Evolutionary conservation across 169 alveolate species (phyloP).

Genomic region (Plasmodium relictum): DNA sequence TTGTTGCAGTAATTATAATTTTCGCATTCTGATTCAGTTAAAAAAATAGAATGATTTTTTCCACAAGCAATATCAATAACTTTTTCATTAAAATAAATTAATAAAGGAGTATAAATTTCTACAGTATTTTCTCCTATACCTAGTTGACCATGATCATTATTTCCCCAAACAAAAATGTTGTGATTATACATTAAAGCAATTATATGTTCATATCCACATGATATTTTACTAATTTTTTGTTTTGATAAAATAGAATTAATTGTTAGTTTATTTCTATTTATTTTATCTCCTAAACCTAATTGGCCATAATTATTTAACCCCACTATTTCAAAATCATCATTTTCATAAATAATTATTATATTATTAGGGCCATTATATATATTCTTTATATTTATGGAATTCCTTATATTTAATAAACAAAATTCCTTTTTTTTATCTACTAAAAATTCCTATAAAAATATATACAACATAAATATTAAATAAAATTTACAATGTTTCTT

Average conservation of each 20-base stretch:
- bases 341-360: conserved; percentile 51
- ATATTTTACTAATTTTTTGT: conserved; percentile 83
- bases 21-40: conserved; percentile 35
- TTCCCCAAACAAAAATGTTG: conserved; percentile 95
- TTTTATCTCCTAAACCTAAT: conserved; percentile 71
- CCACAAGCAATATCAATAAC: conserved; percentile 75
- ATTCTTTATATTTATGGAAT: conserved; percentile 23
- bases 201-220: conserved; percentile 92
- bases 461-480: no score
- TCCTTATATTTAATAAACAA: conserved; percentile 50
- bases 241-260: conserved; percentile 75
- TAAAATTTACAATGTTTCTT: no score
- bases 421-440: conserved; percentile 46
- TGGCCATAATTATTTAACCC: conserved; percentile 65
- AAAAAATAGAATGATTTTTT: conserved; percentile 58
- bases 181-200: conserved; percentile 91
- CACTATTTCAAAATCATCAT: conserved; percentile 63
- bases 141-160: conserved; percentile 94
- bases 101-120: conserved; percentile 62
- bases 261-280: conserved; percentile 64
- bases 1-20: neutral
- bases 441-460: conserved; percentile 46
- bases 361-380: conserved; percentile 58
- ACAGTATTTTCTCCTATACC: conserved; percentile 82
- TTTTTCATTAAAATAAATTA: conserved; percentile 61